These are phyloP conservation scores for Saccharum hybrid DNA, from an alignment of 202 grass and related monocot genomes.

Conservation along the genomic window DNA sequence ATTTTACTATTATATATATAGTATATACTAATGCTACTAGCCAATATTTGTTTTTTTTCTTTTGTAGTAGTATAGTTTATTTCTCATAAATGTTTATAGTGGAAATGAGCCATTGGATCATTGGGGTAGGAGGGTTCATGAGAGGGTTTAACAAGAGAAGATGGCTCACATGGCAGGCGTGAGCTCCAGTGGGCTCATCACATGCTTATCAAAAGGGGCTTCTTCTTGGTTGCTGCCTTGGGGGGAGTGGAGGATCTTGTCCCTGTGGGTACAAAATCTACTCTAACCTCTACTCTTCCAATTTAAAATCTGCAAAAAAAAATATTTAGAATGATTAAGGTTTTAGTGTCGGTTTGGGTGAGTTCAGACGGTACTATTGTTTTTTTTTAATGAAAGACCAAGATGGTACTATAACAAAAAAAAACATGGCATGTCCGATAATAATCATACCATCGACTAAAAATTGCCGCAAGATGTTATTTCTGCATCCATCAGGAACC, in stretches of 20 bases:
- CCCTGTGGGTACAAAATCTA: constrained; percentile 47
- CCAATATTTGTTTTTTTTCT: constrained; percentile 3
- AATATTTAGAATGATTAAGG: neutral
- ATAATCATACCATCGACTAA: neutral
- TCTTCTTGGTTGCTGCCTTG: constrained; percentile 47
- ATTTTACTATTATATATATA: constrained; percentile 37
- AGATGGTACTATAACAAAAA: neutral
- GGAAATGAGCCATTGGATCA: constrained; percentile 43
- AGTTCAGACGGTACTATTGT: constrained; percentile 4
- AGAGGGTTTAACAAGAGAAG: constrained; percentile 48
- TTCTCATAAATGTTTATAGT: constrained; percentile 9
- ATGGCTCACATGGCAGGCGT: constrained; percentile 62
- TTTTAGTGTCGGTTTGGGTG: constrained; percentile 28
- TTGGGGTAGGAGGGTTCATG: constrained; percentile 49
- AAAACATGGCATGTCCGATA: no score
- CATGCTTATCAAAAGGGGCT: constrained; percentile 48
- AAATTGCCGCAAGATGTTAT: neutral
- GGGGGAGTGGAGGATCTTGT: constrained; percentile 49
- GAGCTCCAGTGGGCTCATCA: constrained; percentile 41
- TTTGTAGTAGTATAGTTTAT: constrained; percentile 3
- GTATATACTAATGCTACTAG: neutral
- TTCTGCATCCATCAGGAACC: neutral
- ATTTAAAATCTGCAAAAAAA: constrained; percentile 11
- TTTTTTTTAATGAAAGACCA: neutral
- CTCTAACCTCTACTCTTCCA: constrained; percentile 18